Conservation (phyloP, 345 rosid genomes). For the Eucalyptus paniculata region DNA sequence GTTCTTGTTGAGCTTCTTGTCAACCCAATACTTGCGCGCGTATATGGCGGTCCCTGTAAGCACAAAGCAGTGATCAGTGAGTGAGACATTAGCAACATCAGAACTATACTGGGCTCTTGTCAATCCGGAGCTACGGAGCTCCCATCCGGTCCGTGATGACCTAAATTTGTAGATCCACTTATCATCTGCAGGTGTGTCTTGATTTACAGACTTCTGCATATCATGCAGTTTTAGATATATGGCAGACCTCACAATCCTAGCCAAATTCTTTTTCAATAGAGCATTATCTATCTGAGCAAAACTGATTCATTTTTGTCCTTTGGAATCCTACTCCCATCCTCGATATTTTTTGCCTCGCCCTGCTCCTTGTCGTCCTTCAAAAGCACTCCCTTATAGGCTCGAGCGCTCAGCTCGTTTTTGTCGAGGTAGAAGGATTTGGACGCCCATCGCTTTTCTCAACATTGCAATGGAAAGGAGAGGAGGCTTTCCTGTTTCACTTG, state of each 20-base stretch:
- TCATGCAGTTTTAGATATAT: neutral
- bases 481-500: no score
- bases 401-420: neutral
- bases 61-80: no score
- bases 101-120: no score
- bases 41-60: no score
- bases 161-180: neutral
- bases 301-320: neutral
- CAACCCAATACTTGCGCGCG: no score
- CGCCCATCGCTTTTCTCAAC: neutral
- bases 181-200: neutral
- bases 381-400: neutral
- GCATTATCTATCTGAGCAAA: neutral
- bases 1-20: no score
- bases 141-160: neutral
- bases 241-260: neutral
- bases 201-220: neutral
- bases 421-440: neutral
- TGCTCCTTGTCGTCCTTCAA: neutral
- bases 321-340: neutral
- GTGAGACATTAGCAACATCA: no score
- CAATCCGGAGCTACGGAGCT: no score
- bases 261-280: neutral
- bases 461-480: no score
- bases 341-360: rapidly evolving